Percentiles rank a stretch among this genome's conserved stretches.
Evolutionary conservation across 169 alveolate species (phyloP).

Genomic region (Besnoitia besnoiti): DNA sequence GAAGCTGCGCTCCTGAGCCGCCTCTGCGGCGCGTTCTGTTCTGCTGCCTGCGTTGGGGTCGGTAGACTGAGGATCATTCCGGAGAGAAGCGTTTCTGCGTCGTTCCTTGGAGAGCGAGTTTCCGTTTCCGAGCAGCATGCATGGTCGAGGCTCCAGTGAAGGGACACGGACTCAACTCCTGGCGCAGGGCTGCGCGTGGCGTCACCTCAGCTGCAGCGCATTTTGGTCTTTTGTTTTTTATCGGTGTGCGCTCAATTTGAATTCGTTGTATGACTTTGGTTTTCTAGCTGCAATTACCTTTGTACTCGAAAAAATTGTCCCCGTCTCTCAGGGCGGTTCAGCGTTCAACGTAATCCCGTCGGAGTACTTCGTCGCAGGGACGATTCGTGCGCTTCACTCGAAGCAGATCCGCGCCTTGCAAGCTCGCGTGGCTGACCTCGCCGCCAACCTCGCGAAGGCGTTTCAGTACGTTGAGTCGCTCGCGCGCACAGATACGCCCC

Average conservation of each 20-base stretch:
- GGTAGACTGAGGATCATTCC: no score
- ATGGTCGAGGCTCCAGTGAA: no score
- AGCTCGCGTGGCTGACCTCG: conserved; percentile 53
- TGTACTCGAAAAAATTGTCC: not conserved
- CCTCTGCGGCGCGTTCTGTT: no score
- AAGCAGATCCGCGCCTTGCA: conserved; percentile 39
- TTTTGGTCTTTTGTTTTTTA: not conserved
- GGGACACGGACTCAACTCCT: no score
- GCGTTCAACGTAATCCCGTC: conserved; percentile 65
- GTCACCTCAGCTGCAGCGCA: not conserved
- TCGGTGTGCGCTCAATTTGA: no score
- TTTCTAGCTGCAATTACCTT: no score
- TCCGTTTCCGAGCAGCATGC: no score
- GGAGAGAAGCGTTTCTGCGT: no score
- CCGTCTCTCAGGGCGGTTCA: conserved; percentile 61
- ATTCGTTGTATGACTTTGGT: no score
- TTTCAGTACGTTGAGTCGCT: conserved; percentile 1
- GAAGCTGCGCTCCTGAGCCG: no score
- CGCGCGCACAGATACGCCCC: not conserved
- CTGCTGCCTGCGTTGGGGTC: no score
- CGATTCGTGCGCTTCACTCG: conserved; percentile 46
- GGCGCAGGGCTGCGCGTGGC: not conserved
- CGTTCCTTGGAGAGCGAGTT: no score
- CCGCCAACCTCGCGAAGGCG: conserved; percentile 45
- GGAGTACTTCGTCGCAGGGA: conserved; percentile 47